phyloP scores from a whole-genome alignment of 2,329 filamentous ascomycete genomes.

The Clarireedia paspali region DNA sequence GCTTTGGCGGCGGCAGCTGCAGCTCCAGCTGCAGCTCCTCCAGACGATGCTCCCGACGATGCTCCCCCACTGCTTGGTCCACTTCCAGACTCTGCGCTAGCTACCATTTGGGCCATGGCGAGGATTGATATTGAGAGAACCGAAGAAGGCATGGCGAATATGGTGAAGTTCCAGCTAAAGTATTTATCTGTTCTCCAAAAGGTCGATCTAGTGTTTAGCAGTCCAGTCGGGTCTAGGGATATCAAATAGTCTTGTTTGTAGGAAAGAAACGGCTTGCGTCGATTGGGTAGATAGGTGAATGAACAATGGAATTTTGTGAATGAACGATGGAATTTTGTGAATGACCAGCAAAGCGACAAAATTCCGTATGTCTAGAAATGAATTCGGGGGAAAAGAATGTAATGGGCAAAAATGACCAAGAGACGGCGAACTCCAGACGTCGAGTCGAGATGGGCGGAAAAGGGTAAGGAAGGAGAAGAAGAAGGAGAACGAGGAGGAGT shows the following conservation, averaged over 20 bases:
- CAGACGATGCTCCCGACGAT: conserved; percentile 1
- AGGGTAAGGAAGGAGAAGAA: background rate
- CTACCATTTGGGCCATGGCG: conserved; percentile 17
- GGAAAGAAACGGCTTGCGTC: conserved; percentile 4
- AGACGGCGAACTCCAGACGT: conserved; percentile 1
- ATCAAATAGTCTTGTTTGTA: background rate
- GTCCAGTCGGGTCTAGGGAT: background rate
- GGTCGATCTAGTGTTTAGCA: background rate
- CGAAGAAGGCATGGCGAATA: conserved; percentile 18
- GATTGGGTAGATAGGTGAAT: conserved; percentile 4
- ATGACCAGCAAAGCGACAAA: conserved; percentile 10
- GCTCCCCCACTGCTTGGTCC: background rate
- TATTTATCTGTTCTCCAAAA: background rate
- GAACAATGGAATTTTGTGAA: conserved; percentile 7
- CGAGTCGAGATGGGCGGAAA: background rate
- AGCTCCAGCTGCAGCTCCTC: conserved; percentile 9
- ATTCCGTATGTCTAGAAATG: background rate
- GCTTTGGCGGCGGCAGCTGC: conserved; percentile 13
- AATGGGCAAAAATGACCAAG: conserved; percentile 1
- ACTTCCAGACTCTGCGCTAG: conserved; percentile 6
- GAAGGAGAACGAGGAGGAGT: background rate
- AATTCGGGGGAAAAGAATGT: conserved; percentile 2
- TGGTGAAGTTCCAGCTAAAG: background rate
- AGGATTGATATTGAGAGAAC: conserved; percentile 15
- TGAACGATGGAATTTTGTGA: conserved; percentile 9